phyloP scores from a whole-genome alignment of 306 rosid genomes.

The Canavalia ensiformis region DNA sequence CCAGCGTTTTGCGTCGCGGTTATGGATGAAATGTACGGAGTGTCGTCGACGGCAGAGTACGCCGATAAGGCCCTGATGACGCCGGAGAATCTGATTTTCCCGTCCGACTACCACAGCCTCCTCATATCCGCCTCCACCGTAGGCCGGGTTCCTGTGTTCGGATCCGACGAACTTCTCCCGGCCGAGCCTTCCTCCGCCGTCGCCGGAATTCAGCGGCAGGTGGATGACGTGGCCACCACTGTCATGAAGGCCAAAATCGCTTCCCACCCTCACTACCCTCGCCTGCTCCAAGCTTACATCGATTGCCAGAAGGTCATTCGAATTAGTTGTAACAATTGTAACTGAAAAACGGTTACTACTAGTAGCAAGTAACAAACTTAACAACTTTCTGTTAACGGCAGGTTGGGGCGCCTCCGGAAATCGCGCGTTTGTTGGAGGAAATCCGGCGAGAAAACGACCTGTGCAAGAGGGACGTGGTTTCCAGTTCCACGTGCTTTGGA shows the following conservation, averaged over 20 bases:
- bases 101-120: conserved; percentile 72
- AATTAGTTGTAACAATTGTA: not conserved
- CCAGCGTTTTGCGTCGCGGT: conserved; percentile 45
- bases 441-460: conserved; percentile 77
- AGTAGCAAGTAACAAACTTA: not conserved
- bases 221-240: conserved; percentile 45
- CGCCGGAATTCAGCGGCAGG: conserved; percentile 58
- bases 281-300: conserved; percentile 88
- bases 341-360: conserved; percentile 29
- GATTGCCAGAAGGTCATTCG: conserved; percentile 86
- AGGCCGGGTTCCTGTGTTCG: conserved; percentile 73
- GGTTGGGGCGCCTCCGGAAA: conserved; percentile 99
- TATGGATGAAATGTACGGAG: conserved; percentile 93
- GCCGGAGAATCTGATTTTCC: conserved; percentile 89
- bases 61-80: conserved; percentile 75
- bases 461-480: conserved; percentile 62
- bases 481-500: conserved; percentile 95
- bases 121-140: conserved; percentile 53
- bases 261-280: conserved; percentile 87
- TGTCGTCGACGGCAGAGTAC: conserved; percentile 65
- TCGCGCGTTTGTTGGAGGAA: conserved; percentile 78
- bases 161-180: conserved; percentile 79
- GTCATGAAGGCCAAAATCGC: conserved; percentile 89
- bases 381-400: conserved; percentile 25
- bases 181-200: conserved; percentile 53